phyloP scores from a whole-genome alignment of 306 rosid genomes.

The Cercis canadensis region DNA sequence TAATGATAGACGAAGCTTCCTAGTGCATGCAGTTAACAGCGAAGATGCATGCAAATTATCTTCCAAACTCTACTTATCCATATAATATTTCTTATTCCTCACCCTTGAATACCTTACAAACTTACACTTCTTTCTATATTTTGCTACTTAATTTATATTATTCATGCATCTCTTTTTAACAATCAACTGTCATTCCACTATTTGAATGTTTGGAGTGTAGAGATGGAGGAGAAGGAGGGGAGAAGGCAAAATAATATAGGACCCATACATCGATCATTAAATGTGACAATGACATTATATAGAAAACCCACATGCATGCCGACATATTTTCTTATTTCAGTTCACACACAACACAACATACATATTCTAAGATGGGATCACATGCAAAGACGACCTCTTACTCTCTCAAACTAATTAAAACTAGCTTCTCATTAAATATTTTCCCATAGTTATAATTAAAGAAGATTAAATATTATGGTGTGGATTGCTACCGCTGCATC shows the following conservation, averaged over 20 bases:
- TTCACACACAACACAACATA: too few species aligned
- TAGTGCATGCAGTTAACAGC: not conserved
- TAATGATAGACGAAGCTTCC: not conserved
- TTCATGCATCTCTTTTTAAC: too few species aligned
- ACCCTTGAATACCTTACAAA: too few species aligned
- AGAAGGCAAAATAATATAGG: not conserved
- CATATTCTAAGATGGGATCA: not conserved
- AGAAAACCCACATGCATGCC: conserved; percentile 42
- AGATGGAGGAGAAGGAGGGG: not conserved
- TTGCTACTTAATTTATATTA: too few species aligned
- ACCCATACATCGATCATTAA: conserved; percentile 29
- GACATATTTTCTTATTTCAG: too few species aligned
- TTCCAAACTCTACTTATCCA: not conserved
- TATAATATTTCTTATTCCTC: too few species aligned
- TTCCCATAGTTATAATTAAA: too few species aligned
- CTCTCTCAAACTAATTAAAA: not conserved
- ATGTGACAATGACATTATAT: conserved; percentile 32
- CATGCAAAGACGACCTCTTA: not conserved
- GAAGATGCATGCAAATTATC: not conserved
- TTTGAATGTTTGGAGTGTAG: not conserved
- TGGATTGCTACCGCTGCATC: not conserved
- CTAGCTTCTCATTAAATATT: not conserved
- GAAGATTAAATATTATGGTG: too few species aligned
- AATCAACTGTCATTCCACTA: too few species aligned
- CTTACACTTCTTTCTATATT: too few species aligned